These are phyloP conservation scores for Xylaria sp. DNA, from an alignment of 2,329 filamentous ascomycete genomes.

Conservation along the genomic window DNA sequence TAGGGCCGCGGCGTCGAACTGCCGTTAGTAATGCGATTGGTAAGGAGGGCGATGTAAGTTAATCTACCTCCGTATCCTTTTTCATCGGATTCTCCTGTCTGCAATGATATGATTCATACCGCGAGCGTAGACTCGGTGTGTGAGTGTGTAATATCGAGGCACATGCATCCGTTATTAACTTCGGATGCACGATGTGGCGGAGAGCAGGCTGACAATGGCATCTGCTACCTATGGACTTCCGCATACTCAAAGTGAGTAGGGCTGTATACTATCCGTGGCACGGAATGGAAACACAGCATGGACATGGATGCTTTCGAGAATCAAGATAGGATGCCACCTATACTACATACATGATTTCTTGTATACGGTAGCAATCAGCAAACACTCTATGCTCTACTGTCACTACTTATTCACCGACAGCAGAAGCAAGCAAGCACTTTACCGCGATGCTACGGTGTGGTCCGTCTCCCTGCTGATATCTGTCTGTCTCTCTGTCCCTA, in stretches of 20 bases:
- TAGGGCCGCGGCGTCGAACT: neutral
- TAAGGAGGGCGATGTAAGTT: neutral
- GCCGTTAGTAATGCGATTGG: neutral
- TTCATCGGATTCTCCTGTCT: neutral
- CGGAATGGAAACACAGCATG: neutral
- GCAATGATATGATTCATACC: neutral
- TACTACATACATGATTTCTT: too few relatives aligned
- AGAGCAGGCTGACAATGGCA: neutral
- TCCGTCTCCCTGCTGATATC: neutral
- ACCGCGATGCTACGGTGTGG: neutral
- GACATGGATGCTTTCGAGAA: constrained; percentile 5
- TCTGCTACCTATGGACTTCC: neutral
- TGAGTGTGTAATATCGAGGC: neutral
- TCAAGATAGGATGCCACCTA: neutral
- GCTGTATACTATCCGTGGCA: constrained; percentile 1
- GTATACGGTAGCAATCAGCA: neutral
- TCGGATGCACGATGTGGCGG: neutral
- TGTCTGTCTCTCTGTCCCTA: too few relatives aligned
- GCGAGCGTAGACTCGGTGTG: neutral
- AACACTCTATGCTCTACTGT: too few relatives aligned
- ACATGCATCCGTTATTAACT: neutral
- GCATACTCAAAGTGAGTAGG: neutral
- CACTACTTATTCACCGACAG: neutral
- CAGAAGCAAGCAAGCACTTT: neutral
- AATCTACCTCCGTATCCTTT: neutral